Base-by-base conservation (phyloP, 2,329 filamentous ascomycete genomes). In the Pseudopithomyces chartarum region DNA sequence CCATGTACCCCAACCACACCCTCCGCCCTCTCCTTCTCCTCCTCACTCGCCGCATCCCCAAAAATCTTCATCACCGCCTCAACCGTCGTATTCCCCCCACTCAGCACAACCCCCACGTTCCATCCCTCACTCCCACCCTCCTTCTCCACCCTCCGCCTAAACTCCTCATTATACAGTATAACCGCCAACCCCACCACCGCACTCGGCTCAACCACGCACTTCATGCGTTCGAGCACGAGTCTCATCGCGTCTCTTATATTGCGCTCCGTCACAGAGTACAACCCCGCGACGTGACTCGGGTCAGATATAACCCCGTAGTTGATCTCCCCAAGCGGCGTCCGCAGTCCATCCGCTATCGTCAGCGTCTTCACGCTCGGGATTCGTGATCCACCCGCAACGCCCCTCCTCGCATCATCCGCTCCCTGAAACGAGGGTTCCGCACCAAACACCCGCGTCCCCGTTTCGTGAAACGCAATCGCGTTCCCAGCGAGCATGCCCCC, bases 141-240 rank as follows among this genome's bases (percentile, higher is more conserved):
- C 57, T 69, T 75, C 78, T 91, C 87, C 10, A 93, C 89, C 75
- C 89, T 75, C 12, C 69, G 55, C 54, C 73, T 60, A 39, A 97
- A 97, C 3, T 92, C 91, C 76, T 96, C 91, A 73, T 97, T 90
- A 63, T 86, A 97, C 63, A 98, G 78, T 51, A 87, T 88, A 7
- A 91, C 90, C 0, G 94, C 95, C 57, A 98, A 75, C 1, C 87
- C 86, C n/a, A 97, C 93, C 2, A 88, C 92, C 0, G 90, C 86
- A 75, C 89, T 93, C 20, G 94, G 94, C 81, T 98, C 94, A 12
- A 97, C 87, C 20, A 97, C 87, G 45, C 96, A 79, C 85, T 98
- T 97, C 82, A 95, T 87, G 56, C 93, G 80, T 84, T 98, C 94
- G 60, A 93, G 79, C 33, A 96, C 89, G 59, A 98, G 76, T 59